These are phyloP conservation scores for Graphilbum sp. DNA, from an alignment of 2,329 filamentous ascomycete species.

Conservation along the genomic window DNA sequence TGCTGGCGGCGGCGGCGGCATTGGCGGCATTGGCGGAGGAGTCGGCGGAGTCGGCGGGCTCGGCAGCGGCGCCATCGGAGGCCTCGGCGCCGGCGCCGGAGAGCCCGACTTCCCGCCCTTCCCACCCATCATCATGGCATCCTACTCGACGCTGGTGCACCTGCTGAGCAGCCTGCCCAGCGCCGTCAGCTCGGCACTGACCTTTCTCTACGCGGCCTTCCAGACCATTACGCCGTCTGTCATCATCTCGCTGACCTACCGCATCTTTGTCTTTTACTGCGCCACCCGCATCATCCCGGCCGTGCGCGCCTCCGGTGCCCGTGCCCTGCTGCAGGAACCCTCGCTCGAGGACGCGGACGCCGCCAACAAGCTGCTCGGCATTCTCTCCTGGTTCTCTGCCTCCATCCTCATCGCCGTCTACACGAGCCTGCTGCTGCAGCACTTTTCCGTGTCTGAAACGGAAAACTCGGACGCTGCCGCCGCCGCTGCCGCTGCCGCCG, in stretches of 20 bases:
- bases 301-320: constrained; percentile 70
- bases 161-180: constrained; percentile 69
- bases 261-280: constrained; percentile 87
- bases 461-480: constrained; percentile 60
- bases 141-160: constrained; percentile 81
- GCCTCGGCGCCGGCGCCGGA: too few relatives aligned
- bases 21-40: too few relatives aligned
- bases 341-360: constrained; percentile 73
- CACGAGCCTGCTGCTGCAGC: constrained; percentile 86
- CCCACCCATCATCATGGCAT: constrained; percentile 95
- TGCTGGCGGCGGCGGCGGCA: not conserved
- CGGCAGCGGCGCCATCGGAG: not conserved
- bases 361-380: constrained; percentile 61
- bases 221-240: constrained; percentile 93
- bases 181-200: constrained; percentile 68
- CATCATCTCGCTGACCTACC: constrained; percentile 86
- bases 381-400: constrained; percentile 87
- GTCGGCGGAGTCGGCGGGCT: not conserved
- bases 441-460: constrained; percentile 76
- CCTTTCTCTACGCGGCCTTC: constrained; percentile 78
- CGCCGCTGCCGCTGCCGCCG: constrained; percentile 59
- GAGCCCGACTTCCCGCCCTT: constrained; percentile 94
- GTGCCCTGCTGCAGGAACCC: constrained; percentile 69
- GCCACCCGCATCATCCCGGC: constrained; percentile 92
- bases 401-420: constrained; percentile 93